Evolutionary conservation across 805 yeast species (phyloP), one percentile per base, ranked within the genome.

Genomic region (Kodamaea leandrae): DNA sequence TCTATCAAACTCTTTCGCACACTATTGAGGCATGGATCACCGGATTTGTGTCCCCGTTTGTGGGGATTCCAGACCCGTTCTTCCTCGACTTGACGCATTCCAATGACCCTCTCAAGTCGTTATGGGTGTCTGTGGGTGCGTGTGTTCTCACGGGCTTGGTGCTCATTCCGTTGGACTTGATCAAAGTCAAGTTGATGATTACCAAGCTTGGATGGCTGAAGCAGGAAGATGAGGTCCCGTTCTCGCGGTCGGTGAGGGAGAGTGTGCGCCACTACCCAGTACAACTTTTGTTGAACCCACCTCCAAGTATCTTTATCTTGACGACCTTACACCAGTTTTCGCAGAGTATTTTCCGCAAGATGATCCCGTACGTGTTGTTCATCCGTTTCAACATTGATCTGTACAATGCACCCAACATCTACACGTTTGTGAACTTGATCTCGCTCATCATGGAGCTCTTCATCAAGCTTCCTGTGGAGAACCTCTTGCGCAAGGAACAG

Each of bases 21-120:
- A 84, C 96, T 0, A 65, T 89, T 34, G 91, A 86, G 55, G 87
- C 96, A 1, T 90, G 98, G 97, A 71, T 89, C 36, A 84, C 95
- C 0, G 96, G 96, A 3, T 78, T 90, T 47, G 57, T 89, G 6
- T 82, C 96, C 4, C 93, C 96, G 2, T 65, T 86, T 34, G 60
- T 86, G 39, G 83, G 85, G 14, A 78, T 88, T 21, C 96, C 96
- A 0, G 97, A 90, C 57, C 96, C 96, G 2, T 79, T 81, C 46
- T 83, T 88, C 58, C 81, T 88, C 50, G 96, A 87, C 48, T 73
- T 85, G 37, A 73, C 86, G 15, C 93, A 86, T 53, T 83, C 93
- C 8, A 78, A 89, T 3, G 88, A 83, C 46, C 88, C 95, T 1
- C 63, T 77, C 36, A 68, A 75, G 38, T 79, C 91, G n/a, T 66